These are phyloP conservation scores for Dipsacomyces acuminosporus DNA, from an alignment of 371 early-diverging fungal species.

Conservation along the genomic window DNA sequence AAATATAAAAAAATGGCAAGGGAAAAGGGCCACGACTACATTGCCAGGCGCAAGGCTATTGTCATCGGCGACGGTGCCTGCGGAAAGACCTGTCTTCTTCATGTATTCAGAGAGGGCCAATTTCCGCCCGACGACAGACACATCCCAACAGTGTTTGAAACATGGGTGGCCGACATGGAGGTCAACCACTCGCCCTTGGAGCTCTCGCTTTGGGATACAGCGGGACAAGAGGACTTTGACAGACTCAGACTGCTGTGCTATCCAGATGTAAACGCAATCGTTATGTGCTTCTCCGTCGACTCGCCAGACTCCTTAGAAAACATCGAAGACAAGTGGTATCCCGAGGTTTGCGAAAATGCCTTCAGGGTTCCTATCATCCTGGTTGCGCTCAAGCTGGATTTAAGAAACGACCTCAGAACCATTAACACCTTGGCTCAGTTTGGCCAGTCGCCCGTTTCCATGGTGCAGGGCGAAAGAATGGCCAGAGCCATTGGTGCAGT, in stretches of 20 bases:
- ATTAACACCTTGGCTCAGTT: slow-evolving; percentile 12
- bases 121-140: slow-evolving; percentile 75
- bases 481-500: slow-evolving; percentile 56
- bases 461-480: slow-evolving; percentile 49
- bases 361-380: slow-evolving; percentile 38
- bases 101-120: slow-evolving; percentile 81
- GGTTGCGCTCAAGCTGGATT: slow-evolving; percentile 56
- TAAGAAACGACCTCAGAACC: slow-evolving; percentile 47
- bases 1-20: too few species aligned
- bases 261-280: slow-evolving; percentile 83
- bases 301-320: slow-evolving; percentile 85
- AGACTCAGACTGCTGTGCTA: slow-evolving; percentile 87
- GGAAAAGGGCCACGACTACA: background rate
- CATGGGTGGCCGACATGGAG: slow-evolving; percentile 89
- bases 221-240: slow-evolving; percentile 83
- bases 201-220: slow-evolving; percentile 98
- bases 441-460: slow-evolving; percentile 18
- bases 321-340: slow-evolving; percentile 57
- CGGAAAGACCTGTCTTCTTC: slow-evolving; percentile 94
- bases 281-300: slow-evolving; percentile 81
- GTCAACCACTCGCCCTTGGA: slow-evolving; percentile 91
- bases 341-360: slow-evolving; percentile 23
- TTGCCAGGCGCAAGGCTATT: slow-evolving; percentile 81
- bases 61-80: slow-evolving; percentile 96
- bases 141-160: slow-evolving; percentile 95